These are phyloP conservation scores for Nitzschia putrida DNA, from an alignment of 108 stramenopile genomes.

Conservation along the genomic window DNA sequence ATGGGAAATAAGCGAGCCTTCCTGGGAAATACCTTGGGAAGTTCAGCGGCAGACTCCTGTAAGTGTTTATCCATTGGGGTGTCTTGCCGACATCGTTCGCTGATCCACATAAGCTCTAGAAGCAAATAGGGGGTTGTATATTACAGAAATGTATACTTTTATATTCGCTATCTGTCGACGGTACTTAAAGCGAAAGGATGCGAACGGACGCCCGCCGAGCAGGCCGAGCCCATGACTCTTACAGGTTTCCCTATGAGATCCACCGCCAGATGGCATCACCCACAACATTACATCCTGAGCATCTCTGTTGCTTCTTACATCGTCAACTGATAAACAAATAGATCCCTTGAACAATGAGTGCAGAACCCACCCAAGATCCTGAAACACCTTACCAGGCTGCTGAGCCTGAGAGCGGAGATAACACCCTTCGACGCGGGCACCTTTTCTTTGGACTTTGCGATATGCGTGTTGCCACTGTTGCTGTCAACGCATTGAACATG, in stretches of 20 bases:
- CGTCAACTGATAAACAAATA: background rate
- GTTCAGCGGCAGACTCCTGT: too few species aligned
- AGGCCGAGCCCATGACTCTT: background rate
- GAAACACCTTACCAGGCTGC: constrained; percentile 18
- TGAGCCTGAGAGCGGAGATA: background rate
- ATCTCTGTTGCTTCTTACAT: background rate
- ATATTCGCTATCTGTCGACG: background rate
- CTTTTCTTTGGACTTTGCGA: constrained; percentile 27
- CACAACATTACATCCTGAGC: background rate
- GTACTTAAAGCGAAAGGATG: background rate
- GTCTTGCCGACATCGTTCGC: too few species aligned
- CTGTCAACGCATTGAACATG: constrained; percentile 32
- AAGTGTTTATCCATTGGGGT: too few species aligned
- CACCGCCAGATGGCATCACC: background rate
- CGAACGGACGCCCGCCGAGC: background rate
- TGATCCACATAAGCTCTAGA: too few species aligned
- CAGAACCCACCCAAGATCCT: constrained; percentile 4
- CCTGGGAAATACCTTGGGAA: too few species aligned
- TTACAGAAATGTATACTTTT: background rate
- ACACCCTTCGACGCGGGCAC: background rate
- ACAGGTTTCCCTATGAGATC: background rate
- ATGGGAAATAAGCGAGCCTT: too few species aligned
- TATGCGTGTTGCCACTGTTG: constrained; percentile 30
- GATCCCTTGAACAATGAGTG: background rate
- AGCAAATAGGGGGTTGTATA: too few species aligned